A percentile compares a stretch with the other conserved stretches of the same genome.
Evolutionary conservation across 805 yeast genomes (phyloP).

Genomic region (Wickerhamomyces alni): DNA sequence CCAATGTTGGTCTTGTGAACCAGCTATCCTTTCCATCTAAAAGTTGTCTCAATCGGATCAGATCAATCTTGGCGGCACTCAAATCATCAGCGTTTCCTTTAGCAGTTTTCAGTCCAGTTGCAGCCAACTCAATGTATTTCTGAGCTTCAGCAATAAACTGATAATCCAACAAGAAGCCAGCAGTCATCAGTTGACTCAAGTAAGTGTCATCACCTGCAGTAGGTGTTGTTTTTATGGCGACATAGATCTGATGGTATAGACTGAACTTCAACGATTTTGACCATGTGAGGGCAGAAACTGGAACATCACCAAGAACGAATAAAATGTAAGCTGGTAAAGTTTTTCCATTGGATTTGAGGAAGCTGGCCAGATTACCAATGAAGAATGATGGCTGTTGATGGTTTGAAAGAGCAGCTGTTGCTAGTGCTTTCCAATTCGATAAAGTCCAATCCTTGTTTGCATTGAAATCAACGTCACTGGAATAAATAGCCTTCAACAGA

Average conservation of each 20-base stretch:
- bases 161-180: constrained; percentile 60
- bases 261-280: constrained; percentile 20
- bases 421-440: constrained; percentile 43
- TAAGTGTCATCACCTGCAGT: constrained; percentile 3
- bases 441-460: neutral
- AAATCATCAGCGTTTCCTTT: constrained; percentile 31
- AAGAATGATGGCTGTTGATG: constrained; percentile 32
- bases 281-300: constrained; percentile 27
- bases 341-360: constrained; percentile 31
- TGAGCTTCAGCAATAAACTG: constrained; percentile 57
- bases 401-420: constrained; percentile 35
- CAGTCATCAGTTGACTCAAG: constrained; percentile 57
- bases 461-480: neutral
- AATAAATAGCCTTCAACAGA: constrained; percentile 58
- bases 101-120: constrained; percentile 32
- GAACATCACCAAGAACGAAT: constrained; percentile 40
- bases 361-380: constrained; percentile 44
- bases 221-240: constrained; percentile 18
- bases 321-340: constrained; percentile 37
- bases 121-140: constrained; percentile 51
- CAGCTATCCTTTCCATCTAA: constrained; percentile 59
- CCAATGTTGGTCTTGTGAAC: constrained; percentile 74
- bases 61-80: constrained; percentile 28
- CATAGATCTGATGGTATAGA: constrained; percentile 25
- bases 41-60: constrained; percentile 36